Conservation (phyloP, 495 filamentous ascomycete species). For the Chaetomidium leptoderma region DNA sequence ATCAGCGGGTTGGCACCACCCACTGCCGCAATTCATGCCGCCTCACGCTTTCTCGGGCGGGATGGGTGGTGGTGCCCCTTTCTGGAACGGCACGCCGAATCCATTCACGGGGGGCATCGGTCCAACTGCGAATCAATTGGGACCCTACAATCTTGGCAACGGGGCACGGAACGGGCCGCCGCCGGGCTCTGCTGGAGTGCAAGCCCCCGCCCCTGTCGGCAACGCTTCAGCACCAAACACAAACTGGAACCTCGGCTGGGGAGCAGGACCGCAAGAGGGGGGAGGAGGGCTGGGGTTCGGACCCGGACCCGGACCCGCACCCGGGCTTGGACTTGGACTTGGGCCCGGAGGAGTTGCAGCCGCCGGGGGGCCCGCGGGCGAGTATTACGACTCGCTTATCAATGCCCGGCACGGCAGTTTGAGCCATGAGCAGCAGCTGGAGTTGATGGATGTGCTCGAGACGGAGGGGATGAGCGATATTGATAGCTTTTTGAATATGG, state of each 20-base stretch:
- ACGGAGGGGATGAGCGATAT: conserved; percentile 61
- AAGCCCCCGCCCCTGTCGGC: too few species aligned
- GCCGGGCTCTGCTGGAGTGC: not conserved
- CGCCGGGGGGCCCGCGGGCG: conserved; percentile 23
- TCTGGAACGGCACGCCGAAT: conserved; percentile 19
- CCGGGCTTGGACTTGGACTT: not conserved
- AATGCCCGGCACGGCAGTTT: conserved; percentile 57
- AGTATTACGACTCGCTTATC: conserved; percentile 28
- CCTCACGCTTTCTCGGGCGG: conserved; percentile 31
- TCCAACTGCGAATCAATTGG: conserved; percentile 5
- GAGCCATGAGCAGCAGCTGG: conserved; percentile 65
- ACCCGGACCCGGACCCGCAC: not conserved
- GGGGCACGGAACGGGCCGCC: not conserved
- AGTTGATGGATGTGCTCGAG: conserved; percentile 64
- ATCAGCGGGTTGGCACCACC: conserved; percentile 40
- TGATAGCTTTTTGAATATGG: conserved; percentile 54
- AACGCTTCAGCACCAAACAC: not conserved
- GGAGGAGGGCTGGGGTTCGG: not conserved
- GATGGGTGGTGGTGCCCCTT: not conserved
- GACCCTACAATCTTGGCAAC: not conserved
- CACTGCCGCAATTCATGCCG: conserved; percentile 52
- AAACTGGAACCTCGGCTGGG: not conserved
- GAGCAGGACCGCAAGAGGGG: not conserved
- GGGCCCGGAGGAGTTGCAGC: not conserved
- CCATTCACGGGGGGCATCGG: not conserved